Evolutionary conservation across 495 filamentous ascomycete genomes (phyloP).

Genomic region (Tetracladium setigerum): DNA sequence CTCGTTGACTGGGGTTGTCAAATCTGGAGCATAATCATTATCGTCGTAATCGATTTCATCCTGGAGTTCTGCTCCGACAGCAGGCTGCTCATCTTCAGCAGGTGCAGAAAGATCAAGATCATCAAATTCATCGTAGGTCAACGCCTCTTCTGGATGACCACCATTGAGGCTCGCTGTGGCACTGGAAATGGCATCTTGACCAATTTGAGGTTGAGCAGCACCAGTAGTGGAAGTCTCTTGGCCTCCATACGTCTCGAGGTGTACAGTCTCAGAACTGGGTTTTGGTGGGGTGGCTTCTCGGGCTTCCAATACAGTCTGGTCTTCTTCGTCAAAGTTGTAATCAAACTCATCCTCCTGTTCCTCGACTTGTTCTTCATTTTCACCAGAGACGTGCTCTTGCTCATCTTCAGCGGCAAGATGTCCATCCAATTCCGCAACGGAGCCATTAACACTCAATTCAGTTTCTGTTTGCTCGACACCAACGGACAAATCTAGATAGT

Average conservation of each 20-base stretch:
- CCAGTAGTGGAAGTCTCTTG: too few relatives aligned
- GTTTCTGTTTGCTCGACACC: background rate
- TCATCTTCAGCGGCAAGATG: background rate
- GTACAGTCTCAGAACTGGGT: background rate
- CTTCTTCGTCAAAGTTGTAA: conserved; percentile 22
- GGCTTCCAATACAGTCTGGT: conserved; percentile 1
- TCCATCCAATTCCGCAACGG: too few relatives aligned
- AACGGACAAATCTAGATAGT: background rate
- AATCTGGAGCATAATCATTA: background rate
- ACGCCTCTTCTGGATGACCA: too few relatives aligned
- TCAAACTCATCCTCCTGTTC: conserved; percentile 23
- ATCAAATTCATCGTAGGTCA: background rate
- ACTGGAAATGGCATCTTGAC: too few relatives aligned
- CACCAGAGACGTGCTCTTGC: too few relatives aligned
- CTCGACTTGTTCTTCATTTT: too few relatives aligned
- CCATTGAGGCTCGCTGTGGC: too few relatives aligned
- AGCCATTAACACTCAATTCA: too few relatives aligned
- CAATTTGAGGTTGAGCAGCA: too few relatives aligned
- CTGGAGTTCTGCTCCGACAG: background rate
- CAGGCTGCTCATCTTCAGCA: too few relatives aligned
- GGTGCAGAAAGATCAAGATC: background rate
- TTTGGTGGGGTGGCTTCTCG: too few relatives aligned
- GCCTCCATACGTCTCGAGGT: too few relatives aligned
- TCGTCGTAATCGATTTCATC: conserved; percentile 1
- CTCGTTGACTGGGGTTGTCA: background rate